Percentiles rank a stretch among this genome's conserved stretches.
These are phyloP conservation scores for Sporothrix schenckii DNA, from an alignment of 2,329 filamentous ascomycete genomes.

Conservation along the genomic window DNA sequence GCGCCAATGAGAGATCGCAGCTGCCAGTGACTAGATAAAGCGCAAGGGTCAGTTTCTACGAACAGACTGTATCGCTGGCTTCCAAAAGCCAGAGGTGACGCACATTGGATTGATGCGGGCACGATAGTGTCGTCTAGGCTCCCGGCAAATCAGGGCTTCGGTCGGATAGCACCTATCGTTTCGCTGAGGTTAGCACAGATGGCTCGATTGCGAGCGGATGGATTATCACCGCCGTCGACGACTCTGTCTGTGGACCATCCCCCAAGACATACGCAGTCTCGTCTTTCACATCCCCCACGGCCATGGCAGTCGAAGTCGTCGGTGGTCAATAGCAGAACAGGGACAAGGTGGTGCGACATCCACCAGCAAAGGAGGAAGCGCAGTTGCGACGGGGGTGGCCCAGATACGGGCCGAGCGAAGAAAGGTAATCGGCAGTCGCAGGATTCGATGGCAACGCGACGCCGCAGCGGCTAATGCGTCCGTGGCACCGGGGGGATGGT, in stretches of 20 bases:
- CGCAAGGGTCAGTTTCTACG: constrained; percentile 27
- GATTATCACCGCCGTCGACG: neutral
- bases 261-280: constrained; percentile 52
- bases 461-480: neutral
- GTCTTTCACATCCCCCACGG: constrained; percentile 50
- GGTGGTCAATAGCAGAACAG: constrained; percentile 35
- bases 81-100: constrained; percentile 38
- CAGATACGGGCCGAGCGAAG: neutral
- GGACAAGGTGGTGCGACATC: constrained; percentile 5
- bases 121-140: constrained; percentile 67
- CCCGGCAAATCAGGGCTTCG: constrained; percentile 63
- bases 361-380: constrained; percentile 20
- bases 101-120: constrained; percentile 68
- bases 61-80: too few species aligned
- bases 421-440: neutral
- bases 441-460: neutral
- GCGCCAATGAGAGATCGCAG: constrained; percentile 87
- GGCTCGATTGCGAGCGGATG: too few species aligned
- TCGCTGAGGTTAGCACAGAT: constrained; percentile 29
- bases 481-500: neutral
- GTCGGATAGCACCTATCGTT: constrained; percentile 63
- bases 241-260: too few species aligned
- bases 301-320: constrained; percentile 48
- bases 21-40: constrained; percentile 71
- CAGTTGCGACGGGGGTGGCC: neutral